Evolutionary conservation across 2,329 filamentous ascomycete species (phyloP), one percentile per base, ranked within the genome.

Genomic region (Aureobasidium leucospermi): DNA sequence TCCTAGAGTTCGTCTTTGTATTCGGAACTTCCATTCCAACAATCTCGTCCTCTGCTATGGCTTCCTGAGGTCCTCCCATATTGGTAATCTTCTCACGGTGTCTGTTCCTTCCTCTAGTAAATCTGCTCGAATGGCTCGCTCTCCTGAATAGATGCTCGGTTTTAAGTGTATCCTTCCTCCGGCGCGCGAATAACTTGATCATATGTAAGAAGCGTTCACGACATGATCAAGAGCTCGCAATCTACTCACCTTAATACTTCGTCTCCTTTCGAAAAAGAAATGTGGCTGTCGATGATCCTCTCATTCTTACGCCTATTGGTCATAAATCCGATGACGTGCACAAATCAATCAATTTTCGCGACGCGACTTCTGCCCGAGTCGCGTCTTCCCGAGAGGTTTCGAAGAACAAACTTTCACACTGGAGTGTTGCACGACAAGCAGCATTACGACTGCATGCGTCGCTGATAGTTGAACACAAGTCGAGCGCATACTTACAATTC

Each of bases 21-120:
- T 16, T 31, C 4, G 62, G 62, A 39, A 62, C 42, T 19, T 55
- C 58, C n/a, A 58, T 61, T 13, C 62, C 62, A 10, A 34, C 36
- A n/a, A 63, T 62, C 55, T 60, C 60, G 38, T 62, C 62, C 16
- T 60, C 62, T n/a, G 57, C 62, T 10, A 63, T 59, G 9, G 57
- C 60, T 43, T 63, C 62, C 32, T 47, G 34, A 39, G 41, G 29
- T 38, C 34, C 34, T 56, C 43, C 59, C 59, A 61, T 61, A 1
- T n/a, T 60, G n/a, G 16, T 8, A 13, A 45, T 31, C 13, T 29
- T 43, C 6, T n/a, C 31, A 6, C 32, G 48, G 31, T 34, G 10
- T 23, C 32, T 48, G 13, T 19, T 41, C 43, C 15, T 58, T 58
- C 55, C 43, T 39, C 16, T 56, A 11, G 32, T 23, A 15, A n/a